phyloP scores from a whole-genome alignment of 192 early-diverging fungal genomes.

The Helicostylum pulchrum region DNA sequence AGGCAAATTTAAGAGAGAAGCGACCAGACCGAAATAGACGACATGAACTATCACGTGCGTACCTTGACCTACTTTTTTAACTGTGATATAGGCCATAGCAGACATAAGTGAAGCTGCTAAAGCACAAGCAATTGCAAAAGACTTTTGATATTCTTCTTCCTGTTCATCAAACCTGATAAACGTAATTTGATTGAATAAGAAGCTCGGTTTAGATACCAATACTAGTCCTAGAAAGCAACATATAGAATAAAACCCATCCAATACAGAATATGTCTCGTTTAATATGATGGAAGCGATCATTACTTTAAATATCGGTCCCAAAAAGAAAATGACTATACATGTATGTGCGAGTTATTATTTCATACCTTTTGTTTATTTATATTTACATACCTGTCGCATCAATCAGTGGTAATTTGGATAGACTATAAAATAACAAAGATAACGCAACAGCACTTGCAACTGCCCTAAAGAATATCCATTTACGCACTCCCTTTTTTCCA shows the following conservation, averaged over 20 bases:
- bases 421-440: conserved; percentile 67
- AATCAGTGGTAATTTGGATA: conserved; percentile 64
- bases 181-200: conserved; percentile 27
- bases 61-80: conserved; percentile 65
- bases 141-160: background rate
- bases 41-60: conserved; percentile 78
- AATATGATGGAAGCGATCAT: conserved; percentile 58
- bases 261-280: conserved; percentile 55
- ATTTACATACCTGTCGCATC: conserved; percentile 59
- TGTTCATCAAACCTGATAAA: background rate
- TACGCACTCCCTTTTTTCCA: conserved; percentile 48
- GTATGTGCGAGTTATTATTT: background rate
- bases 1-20: conserved; percentile 44
- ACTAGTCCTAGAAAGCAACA: conserved; percentile 62
- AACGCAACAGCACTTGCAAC: conserved; percentile 60
- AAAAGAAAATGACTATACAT: conserved; percentile 63
- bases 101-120: conserved; percentile 57
- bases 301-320: conserved; percentile 70
- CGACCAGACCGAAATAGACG: conserved; percentile 69
- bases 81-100: conserved; percentile 64
- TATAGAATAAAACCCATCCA: conserved; percentile 53
- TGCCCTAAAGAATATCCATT: conserved; percentile 61
- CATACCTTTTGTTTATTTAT: background rate
- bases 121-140: conserved; percentile 45
- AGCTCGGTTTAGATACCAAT: conserved; percentile 55